Evolutionary conservation across 202 grass and related monocot species (phyloP), one percentile per base, ranked within the genome.

Genomic region (Zoysia matrella): DNA sequence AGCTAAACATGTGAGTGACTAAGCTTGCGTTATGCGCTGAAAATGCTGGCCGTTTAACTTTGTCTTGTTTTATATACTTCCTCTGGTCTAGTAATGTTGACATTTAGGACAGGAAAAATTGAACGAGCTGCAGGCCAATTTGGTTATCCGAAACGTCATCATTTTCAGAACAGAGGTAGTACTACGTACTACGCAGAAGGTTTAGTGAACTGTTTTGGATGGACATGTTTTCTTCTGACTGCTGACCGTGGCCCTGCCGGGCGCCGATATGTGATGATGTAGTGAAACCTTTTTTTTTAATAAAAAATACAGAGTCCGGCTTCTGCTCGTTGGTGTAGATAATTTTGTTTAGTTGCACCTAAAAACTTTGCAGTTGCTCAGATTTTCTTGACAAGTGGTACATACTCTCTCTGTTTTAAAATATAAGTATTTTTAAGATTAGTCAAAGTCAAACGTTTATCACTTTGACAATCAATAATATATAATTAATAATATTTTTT

Each of bases 1-100:
- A 76, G n/a, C 56, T 2, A 65, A 67, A 8, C 8, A 40, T 89
- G 82, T 62, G 68, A 68, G 61, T 82, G 74, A 75, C 69, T 75
- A 82, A 43, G 64, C 44, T 50, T 71, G 83, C 62, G 73, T 64
- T 41, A 50, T 81, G 76, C 11, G 49, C 74, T 44, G 39, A 66
- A 86, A 83, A 45, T 36, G 48, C 58, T 79, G 74, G 54, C 36
- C 55, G 62, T 80, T 65, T 54, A 44, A 55, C 45, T 67, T 44
- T 50, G 68, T 74, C 43, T 53, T 36, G 30, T 36, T 36, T 36
- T 36, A 36, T 36, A 36, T 36, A 36, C 30, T 36, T 36, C 30
- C 30, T 36, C 30, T 36, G 30, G 30, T 36, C 30, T 36, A 36
- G 30, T 36, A 36, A 36, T 36, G 30, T 36, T 36, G 30, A 36